Conservation (phyloP, 306 rosid genomes). For the Abrus pulchellus region DNA sequence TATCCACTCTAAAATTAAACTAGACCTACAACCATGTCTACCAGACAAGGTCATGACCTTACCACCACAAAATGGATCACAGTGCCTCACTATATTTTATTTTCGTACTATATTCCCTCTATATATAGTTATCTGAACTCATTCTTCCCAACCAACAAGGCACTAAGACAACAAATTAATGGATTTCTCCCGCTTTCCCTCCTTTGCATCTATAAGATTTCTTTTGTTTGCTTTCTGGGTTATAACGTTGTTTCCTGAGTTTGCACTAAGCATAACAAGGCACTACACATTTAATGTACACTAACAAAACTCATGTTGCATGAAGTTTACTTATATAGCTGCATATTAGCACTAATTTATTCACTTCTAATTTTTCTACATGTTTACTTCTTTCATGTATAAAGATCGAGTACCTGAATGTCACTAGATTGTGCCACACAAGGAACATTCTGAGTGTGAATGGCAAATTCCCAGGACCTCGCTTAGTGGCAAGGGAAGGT, state of each 20-base stretch:
- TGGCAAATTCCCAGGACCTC: slow-evolving; percentile 79
- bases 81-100: neutral
- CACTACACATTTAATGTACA: slow-evolving; percentile 82
- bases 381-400: neutral
- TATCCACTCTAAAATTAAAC: slow-evolving; percentile 83
- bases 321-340: neutral
- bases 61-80: slow-evolving; percentile 30
- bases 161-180: slow-evolving; percentile 33
- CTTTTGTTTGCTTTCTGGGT: slow-evolving; percentile 56
- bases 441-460: slow-evolving; percentile 76
- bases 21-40: slow-evolving; percentile 66
- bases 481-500: slow-evolving; percentile 81
- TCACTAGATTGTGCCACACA: slow-evolving; percentile 78
- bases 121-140: slow-evolving; percentile 29
- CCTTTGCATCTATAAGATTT: slow-evolving; percentile 51
- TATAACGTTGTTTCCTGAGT: slow-evolving; percentile 52
- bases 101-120: slow-evolving; percentile 26
- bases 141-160: slow-evolving; percentile 28
- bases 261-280: slow-evolving; percentile 67
- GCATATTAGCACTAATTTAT: neutral
- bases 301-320: slow-evolving; percentile 16
- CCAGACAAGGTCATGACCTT: slow-evolving; percentile 32
- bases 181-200: slow-evolving; percentile 46
- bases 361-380: neutral
- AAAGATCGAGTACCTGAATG: slow-evolving; percentile 69